phyloP scores from a whole-genome alignment of 192 early-diverging fungal genomes.

The Rhizophlyctis rosea region DNA sequence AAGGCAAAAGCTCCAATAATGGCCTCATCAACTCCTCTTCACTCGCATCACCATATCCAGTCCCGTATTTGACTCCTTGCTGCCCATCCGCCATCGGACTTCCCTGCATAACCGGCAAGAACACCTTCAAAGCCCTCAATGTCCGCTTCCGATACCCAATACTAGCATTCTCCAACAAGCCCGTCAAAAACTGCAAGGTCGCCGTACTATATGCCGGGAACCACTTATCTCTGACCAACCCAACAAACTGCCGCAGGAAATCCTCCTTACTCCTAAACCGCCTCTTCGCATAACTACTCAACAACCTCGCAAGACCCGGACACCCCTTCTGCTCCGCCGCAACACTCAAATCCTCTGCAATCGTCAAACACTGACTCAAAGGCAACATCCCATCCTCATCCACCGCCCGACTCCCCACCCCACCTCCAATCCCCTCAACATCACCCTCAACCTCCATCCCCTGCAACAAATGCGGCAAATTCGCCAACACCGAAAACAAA shows the following conservation, averaged over 20 bases:
- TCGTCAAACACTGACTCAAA: constrained; percentile 44
- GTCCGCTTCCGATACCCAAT: constrained; percentile 60
- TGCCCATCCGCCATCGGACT: constrained; percentile 7
- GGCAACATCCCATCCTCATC: constrained; percentile 35
- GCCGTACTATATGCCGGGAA: constrained; percentile 58
- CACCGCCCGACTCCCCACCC: no score
- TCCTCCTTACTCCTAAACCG: constrained; percentile 67
- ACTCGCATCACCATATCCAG: no score
- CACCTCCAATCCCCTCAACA: constrained; percentile 19
- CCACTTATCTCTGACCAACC: constrained; percentile 57
- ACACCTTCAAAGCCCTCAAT: constrained; percentile 61
- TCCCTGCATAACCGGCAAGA: constrained; percentile 57
- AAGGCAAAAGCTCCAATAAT: constrained; percentile 61
- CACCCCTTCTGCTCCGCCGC: constrained; percentile 51
- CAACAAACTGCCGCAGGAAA: constrained; percentile 68
- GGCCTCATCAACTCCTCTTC: constrained; percentile 68
- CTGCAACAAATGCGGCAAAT: constrained; percentile 66
- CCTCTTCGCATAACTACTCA: constrained; percentile 61
- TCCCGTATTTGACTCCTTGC: constrained; percentile 35
- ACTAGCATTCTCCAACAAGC: constrained; percentile 60
- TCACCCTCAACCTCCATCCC: constrained; percentile 46
- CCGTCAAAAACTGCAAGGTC: constrained; percentile 59
- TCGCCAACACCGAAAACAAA: constrained; percentile 65
- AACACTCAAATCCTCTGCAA: constrained; percentile 48
- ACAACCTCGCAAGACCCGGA: constrained; percentile 47